Percentiles rank a stretch among this genome's conserved stretches.
phyloP scores from a whole-genome alignment of 2,329 filamentous ascomycete species.

The Septoria petroselini region DNA sequence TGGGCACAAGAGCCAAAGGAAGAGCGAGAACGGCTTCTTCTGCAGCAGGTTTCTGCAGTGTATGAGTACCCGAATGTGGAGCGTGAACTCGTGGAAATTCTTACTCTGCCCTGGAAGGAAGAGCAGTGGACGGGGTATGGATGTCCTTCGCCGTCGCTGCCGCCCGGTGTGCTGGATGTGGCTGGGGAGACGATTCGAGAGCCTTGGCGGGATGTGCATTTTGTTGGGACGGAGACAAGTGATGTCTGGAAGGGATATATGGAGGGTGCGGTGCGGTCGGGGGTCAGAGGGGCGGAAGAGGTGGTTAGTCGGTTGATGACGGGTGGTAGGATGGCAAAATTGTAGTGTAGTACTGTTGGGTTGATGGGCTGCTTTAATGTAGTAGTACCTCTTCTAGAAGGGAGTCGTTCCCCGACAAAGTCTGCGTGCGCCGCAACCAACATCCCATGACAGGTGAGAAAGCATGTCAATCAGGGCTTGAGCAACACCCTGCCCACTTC shows the following conservation, averaged over 20 bases:
- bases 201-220: conserved; percentile 45
- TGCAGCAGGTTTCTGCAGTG: conserved; percentile 37
- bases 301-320: conserved; percentile 32
- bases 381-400: too few species aligned
- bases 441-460: too few species aligned
- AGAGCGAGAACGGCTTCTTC: conserved; percentile 32
- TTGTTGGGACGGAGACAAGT: conserved; percentile 54
- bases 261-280: conserved; percentile 53
- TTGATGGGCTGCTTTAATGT: too few species aligned
- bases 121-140: conserved; percentile 28
- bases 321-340: not conserved
- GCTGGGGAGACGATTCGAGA: conserved; percentile 21
- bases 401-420: too few species aligned
- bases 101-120: conserved; percentile 34
- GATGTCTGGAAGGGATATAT: conserved; percentile 56
- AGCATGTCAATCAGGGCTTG: too few species aligned
- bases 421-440: too few species aligned
- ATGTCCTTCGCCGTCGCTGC: conserved; percentile 25
- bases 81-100: conserved; percentile 26
- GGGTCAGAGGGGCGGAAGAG: conserved; percentile 48
- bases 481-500: too few species aligned
- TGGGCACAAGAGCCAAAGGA: conserved; percentile 34
- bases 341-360: too few species aligned
- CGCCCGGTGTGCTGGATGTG: conserved; percentile 21
- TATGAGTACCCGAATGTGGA: conserved; percentile 25